Percentiles rank a stretch among this genome's conserved stretches.
Evolutionary conservation across 192 early-diverging fungal genomes (phyloP).

Genomic region (Gryganskiella cystojenkinii): DNA sequence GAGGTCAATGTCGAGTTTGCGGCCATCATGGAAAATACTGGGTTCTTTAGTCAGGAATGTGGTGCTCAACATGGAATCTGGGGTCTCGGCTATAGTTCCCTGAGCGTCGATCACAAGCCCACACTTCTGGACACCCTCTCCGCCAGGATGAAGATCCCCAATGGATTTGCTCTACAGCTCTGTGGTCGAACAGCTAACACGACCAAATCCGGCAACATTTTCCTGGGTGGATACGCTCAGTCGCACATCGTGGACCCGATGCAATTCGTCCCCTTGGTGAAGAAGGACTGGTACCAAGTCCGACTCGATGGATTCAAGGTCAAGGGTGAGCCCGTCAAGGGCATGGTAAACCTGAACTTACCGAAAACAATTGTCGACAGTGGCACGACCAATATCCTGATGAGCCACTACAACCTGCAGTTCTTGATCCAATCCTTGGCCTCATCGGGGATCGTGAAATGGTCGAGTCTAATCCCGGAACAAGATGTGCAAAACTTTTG

Average conservation of each 20-base stretch:
- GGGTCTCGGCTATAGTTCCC: conserved; percentile 28
- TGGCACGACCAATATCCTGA: conserved; percentile 49
- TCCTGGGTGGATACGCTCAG: conserved; percentile 36
- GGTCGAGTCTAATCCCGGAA: conserved; percentile 27
- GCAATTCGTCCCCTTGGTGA: conserved; percentile 42
- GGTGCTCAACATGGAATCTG: conserved; percentile 47
- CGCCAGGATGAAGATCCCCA: conserved; percentile 46
- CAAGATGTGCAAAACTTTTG: conserved; percentile 41
- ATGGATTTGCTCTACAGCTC: conserved; percentile 47
- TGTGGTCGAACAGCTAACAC: conserved; percentile 30
- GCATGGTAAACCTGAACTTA: conserved; percentile 46
- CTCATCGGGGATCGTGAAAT: conserved; percentile 10
- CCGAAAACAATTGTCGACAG: conserved; percentile 47
- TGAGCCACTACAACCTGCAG: conserved; percentile 46
- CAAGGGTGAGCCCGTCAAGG: conserved; percentile 24
- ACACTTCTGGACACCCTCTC: conserved; percentile 43
- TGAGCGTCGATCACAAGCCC: conserved; percentile 33
- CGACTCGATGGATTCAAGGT: conserved; percentile 48
- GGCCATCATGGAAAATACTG: conserved; percentile 33
- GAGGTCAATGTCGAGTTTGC: conserved; percentile 48
- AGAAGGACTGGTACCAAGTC: conserved; percentile 48
- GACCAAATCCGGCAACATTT: conserved; percentile 46
- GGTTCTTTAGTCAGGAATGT: conserved; percentile 46
- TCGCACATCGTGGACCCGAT: conserved; percentile 34
- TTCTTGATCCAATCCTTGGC: conserved; percentile 41